Percentiles rank a stretch among this genome's conserved stretches.
Evolutionary conservation across 2,329 filamentous ascomycete species (phyloP).

Genomic region (Fusarium transvaalense): DNA sequence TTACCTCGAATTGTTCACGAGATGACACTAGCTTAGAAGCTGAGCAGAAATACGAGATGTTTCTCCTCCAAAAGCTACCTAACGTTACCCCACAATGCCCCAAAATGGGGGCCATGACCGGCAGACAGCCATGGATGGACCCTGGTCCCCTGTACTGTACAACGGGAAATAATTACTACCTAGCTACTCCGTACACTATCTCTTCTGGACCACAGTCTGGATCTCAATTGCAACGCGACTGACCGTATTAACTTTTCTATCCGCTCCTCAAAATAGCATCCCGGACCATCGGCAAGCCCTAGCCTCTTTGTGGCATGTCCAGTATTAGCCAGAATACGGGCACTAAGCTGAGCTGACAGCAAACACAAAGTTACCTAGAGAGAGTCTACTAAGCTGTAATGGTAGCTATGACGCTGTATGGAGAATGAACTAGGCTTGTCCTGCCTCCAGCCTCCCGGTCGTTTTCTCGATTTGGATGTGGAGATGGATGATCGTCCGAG

Average conservation of each 20-base stretch:
- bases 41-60: slow-evolving; percentile 42
- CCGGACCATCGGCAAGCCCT: slow-evolving; percentile 16
- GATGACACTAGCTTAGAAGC: slow-evolving; percentile 24
- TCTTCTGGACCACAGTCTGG: slow-evolving; percentile 37
- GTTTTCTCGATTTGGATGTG: slow-evolving; percentile 29
- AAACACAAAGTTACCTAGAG: background rate
- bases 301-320: slow-evolving; percentile 11
- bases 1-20: slow-evolving; percentile 26
- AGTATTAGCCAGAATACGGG: slow-evolving; percentile 2
- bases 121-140: slow-evolving; percentile 8
- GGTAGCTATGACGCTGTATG: slow-evolving; percentile 34
- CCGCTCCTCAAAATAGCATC: slow-evolving; percentile 38
- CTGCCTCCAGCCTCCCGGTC: slow-evolving; percentile 33
- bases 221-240: slow-evolving; percentile 1
- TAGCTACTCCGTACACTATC: too few relatives aligned
- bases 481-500: slow-evolving; percentile 37
- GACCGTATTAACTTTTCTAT: slow-evolving; percentile 16
- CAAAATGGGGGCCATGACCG: slow-evolving; percentile 25
- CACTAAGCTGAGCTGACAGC: slow-evolving; percentile 9
- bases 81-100: slow-evolving; percentile 40
- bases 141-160: slow-evolving; percentile 6
- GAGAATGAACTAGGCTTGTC: slow-evolving; percentile 14
- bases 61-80: slow-evolving; percentile 21
- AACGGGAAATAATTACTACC: slow-evolving; percentile 27
- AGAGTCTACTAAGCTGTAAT: slow-evolving; percentile 8